Conservation (phyloP, 73 alveolate species). For the Breviolum minutum region DNA sequence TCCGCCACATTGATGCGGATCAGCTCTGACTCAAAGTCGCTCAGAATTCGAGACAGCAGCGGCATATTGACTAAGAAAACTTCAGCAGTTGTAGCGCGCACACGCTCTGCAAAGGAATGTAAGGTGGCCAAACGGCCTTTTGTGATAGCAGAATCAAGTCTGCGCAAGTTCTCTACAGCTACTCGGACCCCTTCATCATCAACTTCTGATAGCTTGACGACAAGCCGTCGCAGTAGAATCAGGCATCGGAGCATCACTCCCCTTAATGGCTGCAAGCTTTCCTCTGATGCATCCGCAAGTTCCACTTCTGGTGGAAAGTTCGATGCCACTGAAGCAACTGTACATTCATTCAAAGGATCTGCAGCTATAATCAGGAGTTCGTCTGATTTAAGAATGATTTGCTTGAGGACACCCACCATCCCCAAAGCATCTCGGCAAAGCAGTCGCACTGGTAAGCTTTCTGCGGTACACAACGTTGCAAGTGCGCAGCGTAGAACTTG, state of each 20-base stretch:
- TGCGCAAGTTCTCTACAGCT: background rate
- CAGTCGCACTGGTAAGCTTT: constrained; percentile 8
- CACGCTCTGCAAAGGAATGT: constrained; percentile 45
- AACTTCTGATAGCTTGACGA: constrained; percentile 41
- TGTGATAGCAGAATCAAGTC: background rate
- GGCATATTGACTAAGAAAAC: background rate
- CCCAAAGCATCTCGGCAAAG: constrained; percentile 14
- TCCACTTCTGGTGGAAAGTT: constrained; percentile 6
- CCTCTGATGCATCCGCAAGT: constrained; percentile 19
- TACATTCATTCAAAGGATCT: constrained; percentile 47
- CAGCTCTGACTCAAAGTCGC: constrained; percentile 46
- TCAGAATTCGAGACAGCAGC: background rate
- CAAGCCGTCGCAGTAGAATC: constrained; percentile 29
- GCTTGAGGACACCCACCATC: constrained; percentile 1
- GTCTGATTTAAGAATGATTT: background rate
- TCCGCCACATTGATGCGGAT: constrained; percentile 54
- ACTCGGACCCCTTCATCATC: background rate
- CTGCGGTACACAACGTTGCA: background rate
- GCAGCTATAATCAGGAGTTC: constrained; percentile 49
- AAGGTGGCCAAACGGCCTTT: constrained; percentile 54
- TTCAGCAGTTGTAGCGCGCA: constrained; percentile 25
- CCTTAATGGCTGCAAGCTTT: background rate
- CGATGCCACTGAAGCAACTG: constrained; percentile 46
- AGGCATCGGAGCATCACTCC: constrained; percentile 42
- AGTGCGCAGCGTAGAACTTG: constrained; percentile 5